Base-by-base conservation (phyloP, 2,329 filamentous ascomycete genomes). In the Monosporascus sp. region DNA sequence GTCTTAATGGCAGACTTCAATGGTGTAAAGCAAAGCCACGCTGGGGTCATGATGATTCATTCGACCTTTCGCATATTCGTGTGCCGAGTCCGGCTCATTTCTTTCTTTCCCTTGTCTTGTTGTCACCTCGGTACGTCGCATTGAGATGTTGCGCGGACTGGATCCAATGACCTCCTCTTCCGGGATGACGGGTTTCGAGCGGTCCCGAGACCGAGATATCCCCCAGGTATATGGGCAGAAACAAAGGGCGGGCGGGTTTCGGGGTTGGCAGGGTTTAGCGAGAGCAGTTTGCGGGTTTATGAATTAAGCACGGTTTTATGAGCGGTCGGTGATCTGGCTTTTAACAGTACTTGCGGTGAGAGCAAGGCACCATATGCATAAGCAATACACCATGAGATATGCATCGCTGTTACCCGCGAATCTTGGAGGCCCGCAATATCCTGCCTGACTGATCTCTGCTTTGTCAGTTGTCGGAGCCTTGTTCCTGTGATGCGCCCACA, bases 301-400 rank as follows among this genome's bases (percentile, higher is more conserved):
- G 63, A 64, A 55, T 62, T 60, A 60, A 60, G 60, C 59, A 60
- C 54, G 54, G 54, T 47, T 46, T 46, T 53, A 51, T 49, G 44
- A 57, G 49, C 57, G 59, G 57, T 58, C 40, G 43, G 24, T 46
- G 43, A 46, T 46, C 20, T 46, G 56, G 57, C 17, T 54, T 55
- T 51, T 51, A 55, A 20, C 31, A 35, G 31, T 14, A 35, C 31
- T 58, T 60, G 58, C 58, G 58, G 58, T 60, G 58, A 60, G 46
- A 50, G 20, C 24, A 46, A 46, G 7, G 43, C 14, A n/a, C 24
- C 2, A 46, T 27, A 46, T 46, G 43, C 43, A 46, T 46, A 14
- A n/a, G 17, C 19, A 41, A 41, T 35, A 14, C 31, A 35, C 17
- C 22, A 43, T 19, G 40, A 43, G 19, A 22, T 43, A 2, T 24